These are phyloP conservation scores for Orobanche coerulescens DNA, from an alignment of 257 asterid species.

Conservation along the genomic window DNA sequence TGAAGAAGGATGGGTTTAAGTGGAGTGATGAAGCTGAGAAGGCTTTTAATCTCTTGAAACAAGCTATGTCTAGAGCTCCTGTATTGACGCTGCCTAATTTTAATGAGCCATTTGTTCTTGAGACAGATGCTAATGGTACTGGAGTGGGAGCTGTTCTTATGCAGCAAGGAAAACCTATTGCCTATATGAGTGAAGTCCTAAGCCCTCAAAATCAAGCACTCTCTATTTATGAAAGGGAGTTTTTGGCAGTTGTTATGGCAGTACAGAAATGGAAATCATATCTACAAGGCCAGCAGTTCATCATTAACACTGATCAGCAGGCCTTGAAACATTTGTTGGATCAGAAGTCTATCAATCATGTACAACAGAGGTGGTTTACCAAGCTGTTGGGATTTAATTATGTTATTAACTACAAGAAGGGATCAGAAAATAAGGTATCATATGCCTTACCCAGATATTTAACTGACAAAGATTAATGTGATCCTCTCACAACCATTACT, in stretches of 20 bases:
- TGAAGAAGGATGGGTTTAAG: not conserved
- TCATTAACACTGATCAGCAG: not conserved
- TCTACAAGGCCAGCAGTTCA: not conserved
- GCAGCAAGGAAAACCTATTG: not conserved
- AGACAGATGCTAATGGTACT: not conserved
- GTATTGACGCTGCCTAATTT: not conserved
- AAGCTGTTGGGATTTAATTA: not conserved
- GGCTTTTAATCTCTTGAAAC: not conserved
- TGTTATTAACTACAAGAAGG: not conserved
- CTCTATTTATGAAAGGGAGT: not conserved
- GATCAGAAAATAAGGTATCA: not conserved
- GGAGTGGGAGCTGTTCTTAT: not conserved
- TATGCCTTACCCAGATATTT: not conserved
- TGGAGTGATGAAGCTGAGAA: not conserved
- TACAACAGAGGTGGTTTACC: not conserved
- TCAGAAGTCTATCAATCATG: not conserved
- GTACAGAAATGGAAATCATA: not conserved
- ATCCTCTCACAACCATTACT: too few species aligned
- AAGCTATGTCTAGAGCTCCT: not conserved
- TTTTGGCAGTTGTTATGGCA: not conserved
- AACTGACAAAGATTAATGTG: too few species aligned
- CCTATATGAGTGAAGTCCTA: not conserved
- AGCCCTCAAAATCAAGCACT: not conserved
- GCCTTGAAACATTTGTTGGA: not conserved
- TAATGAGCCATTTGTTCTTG: not conserved